Conservation (phyloP, 768 basidiomycete species). For the Suillus cothurnatus region DNA sequence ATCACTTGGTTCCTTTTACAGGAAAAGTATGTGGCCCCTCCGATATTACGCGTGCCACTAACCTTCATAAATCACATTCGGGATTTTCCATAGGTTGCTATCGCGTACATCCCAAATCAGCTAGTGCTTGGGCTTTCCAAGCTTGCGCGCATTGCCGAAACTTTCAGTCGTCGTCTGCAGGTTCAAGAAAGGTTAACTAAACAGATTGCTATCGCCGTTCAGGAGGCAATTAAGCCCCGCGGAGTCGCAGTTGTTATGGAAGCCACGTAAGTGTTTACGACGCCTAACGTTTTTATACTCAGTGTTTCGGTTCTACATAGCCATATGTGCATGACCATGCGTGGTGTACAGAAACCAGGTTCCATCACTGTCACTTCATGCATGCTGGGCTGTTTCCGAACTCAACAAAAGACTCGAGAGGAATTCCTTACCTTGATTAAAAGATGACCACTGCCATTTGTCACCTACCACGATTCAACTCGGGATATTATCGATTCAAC, state of each 20-base stretch:
- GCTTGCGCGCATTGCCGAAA: constrained; percentile 95
- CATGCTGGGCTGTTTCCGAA: constrained; percentile 98
- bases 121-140: constrained; percentile 95
- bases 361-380: constrained; percentile 94
- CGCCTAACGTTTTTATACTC: constrained; percentile 15
- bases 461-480: constrained; percentile 48
- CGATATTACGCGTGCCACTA: background rate
- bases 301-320: constrained; percentile 40
- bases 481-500: constrained; percentile 39
- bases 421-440: constrained; percentile 92
- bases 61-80: constrained; percentile 23
- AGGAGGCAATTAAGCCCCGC: constrained; percentile 96
- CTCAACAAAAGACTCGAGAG: constrained; percentile 98
- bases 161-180: constrained; percentile 92
- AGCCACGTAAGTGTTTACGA: constrained; percentile 72
- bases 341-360: constrained; percentile 98
- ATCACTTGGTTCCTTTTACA: constrained; percentile 97
- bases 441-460: constrained; percentile 21
- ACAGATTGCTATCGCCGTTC: constrained; percentile 97
- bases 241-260: constrained; percentile 99
- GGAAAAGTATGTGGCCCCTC: constrained; percentile 76
- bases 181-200: constrained; percentile 98
- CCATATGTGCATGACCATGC: constrained; percentile 99
- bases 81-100: constrained; percentile 72
- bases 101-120: constrained; percentile 96